Base-by-base conservation (phyloP, 805 yeast species). In the Jamesozyma gamospora region DNA sequence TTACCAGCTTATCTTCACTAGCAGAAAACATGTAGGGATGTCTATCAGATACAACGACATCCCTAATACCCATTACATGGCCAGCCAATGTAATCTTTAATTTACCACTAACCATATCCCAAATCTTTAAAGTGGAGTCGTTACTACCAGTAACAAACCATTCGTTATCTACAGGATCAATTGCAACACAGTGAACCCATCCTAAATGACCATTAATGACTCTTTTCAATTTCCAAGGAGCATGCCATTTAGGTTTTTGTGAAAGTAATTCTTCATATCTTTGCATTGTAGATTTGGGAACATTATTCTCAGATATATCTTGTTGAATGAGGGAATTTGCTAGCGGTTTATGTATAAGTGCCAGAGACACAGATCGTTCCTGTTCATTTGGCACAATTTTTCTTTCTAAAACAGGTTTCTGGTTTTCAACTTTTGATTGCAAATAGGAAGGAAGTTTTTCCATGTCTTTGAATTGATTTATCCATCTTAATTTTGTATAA, bases 141-240 rank as follows among this genome's bases (percentile, higher is more conserved):
- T 82, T 74, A 3, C 94, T 79, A 0, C 97, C 99, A 0, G 96
- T 79, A 7, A 81, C 94, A 63, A 85, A 90, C 85, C 92, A 92
- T 48, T 79, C 74, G 56, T 87, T 87, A 26, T 81, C 81, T 1
- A 57, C 56, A 1, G 95, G 95, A 44, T 92, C 97, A 15, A 83
- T 73, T 7, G 80, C 70, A 3, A 87, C 65, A n/a, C 84, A 71
- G 34, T 94, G 70, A 1, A 92, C 86, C 88, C 96, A 88, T 0
- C 99, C 98, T 30, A 74, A 70, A 57, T 92, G 98, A 3, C 97
- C 97, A 1, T 83, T 76, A 1, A 90, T 69, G 3, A 90, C 86
- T 41, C 81, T 68, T 54, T 67, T 69, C 5, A 84, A 67, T 49
- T 75, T 74, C 95, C 95, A 86, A 2, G 77, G 74, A 1, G 75